Conservation (phyloP, 805 yeast species). For the Saccharomycopsis sp. region DNA sequence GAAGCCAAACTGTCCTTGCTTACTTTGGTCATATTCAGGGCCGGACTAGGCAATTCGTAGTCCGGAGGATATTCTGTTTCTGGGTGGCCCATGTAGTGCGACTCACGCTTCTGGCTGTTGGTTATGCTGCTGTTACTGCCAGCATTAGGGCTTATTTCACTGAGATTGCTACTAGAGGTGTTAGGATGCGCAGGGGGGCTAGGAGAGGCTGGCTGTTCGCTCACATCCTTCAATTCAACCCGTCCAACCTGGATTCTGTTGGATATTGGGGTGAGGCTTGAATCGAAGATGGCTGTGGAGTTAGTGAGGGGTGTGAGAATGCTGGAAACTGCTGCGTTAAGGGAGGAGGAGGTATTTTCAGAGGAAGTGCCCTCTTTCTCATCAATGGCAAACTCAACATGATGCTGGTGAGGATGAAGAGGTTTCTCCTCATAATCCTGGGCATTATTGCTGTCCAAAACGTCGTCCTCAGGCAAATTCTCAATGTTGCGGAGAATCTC, state of each 20-base stretch:
- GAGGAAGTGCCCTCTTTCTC: no score
- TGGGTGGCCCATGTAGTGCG: neutral
- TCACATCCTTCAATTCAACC: conserved; percentile 19
- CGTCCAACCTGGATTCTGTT: conserved; percentile 17
- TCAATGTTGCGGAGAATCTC: conserved; percentile 14
- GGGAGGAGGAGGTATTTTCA: neutral
- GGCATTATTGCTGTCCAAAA: neutral
- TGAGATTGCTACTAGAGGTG: neutral
- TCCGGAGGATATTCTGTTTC: conserved; percentile 5
- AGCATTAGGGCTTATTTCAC: neutral
- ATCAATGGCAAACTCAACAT: no score
- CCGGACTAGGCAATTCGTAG: conserved; percentile 14
- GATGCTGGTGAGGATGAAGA: neutral
- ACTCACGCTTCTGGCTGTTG: neutral
- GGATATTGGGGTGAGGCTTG: conserved; percentile 8
- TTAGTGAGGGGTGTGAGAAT: neutral
- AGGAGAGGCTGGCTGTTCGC: conserved; percentile 3
- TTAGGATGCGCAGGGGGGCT: neutral
- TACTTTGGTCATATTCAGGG: conserved; percentile 5
- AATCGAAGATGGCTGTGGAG: neutral
- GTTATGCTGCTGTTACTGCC: neutral
- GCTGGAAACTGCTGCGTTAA: neutral
- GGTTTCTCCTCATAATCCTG: conserved; percentile 3
- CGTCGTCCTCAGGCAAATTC: conserved; percentile 10
- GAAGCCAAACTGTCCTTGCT: conserved; percentile 10